A percentile compares a stretch with the other conserved stretches of the same genome.
These are phyloP conservation scores for Acanthamoeba lenticulata DNA, from an alignment of 208 protist species.

Conservation along the genomic window DNA sequence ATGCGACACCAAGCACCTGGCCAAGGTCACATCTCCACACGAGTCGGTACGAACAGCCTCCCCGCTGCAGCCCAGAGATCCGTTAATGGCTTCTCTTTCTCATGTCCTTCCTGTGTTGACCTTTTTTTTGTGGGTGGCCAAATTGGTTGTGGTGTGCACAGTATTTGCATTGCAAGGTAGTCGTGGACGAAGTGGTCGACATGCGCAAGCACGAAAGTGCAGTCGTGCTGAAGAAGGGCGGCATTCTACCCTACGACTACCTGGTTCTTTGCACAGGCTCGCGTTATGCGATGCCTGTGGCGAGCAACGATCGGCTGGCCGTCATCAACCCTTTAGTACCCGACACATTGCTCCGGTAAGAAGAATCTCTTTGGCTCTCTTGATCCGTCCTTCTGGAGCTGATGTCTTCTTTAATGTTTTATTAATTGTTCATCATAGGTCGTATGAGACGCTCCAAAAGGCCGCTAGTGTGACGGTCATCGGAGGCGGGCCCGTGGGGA, in stretches of 20 bases:
- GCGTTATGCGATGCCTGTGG: background rate
- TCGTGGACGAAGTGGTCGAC: background rate
- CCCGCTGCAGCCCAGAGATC: background rate
- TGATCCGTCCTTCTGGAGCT: no score
- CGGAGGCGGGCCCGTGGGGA: constrained; percentile 70
- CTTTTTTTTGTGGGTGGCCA: background rate
- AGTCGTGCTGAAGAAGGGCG: background rate
- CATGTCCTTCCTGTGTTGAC: background rate
- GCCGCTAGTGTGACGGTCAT: background rate
- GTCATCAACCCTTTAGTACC: background rate
- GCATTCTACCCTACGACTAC: background rate
- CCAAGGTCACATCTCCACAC: background rate
- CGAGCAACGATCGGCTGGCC: background rate
- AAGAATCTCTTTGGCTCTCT: no score
- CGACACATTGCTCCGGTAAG: background rate
- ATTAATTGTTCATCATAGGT: background rate
- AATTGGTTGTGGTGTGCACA: background rate
- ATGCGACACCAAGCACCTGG: background rate
- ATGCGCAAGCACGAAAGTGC: background rate
- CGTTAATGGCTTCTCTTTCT: no score
- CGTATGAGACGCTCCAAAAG: background rate
- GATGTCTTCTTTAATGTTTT: background rate
- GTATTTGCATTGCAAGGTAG: background rate
- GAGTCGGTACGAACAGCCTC: background rate
- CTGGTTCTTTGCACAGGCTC: background rate